Base-by-base conservation (phyloP, 108 stramenopile species). In the Chaetoceros tenuissimus region DNA sequence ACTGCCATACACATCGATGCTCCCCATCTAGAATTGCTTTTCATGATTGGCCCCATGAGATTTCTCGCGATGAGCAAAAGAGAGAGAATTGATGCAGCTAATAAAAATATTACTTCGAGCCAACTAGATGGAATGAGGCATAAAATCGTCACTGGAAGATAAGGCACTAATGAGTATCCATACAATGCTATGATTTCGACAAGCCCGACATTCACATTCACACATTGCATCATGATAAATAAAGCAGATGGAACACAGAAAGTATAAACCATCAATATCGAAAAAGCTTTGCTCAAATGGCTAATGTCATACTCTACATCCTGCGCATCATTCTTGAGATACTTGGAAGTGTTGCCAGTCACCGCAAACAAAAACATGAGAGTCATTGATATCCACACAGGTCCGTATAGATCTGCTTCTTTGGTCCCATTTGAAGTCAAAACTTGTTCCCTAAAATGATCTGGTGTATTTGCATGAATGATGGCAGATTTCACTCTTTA, bases 401-500 rank as follows among this genome's bases (percentile, higher is more conserved):
- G 89, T 47, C 89, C 89, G 50, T 92, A 92, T 28, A 92, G 64
- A 75, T 92, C 89, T 0, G 89, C 84, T 40, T 85, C 85, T 45
- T 85, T 92, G 49, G 72, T 48, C 16, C 30, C 49, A 57, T 57
- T 28, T 60, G 45, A 0, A 47, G 5, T 72, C 51, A 92, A 24
- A 3, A 87, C 82, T 48, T 81, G 70, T 31, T 73, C 71, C 18
- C 90, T 73, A 60, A 92, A 92, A 22, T 81, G 67, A 61, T 87
- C 81, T 7, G 75, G 82, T 24, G 71, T 67, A 51, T 73, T 71
- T 62, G 71, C 81, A 48, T 71, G 53, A 24, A 57, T 47, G 10
- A 87, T 46, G 44, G 63, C 72, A 63, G 70, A 45, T 77, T 25
- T 0, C 75, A 65, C 2, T 25, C 52, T 30, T 55, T 28, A 53